A percentile compares a stretch with the other conserved stretches of the same genome.
Evolutionary conservation across 345 rosid genomes (phyloP).

Genomic region (Arabidopsis suecica): DNA sequence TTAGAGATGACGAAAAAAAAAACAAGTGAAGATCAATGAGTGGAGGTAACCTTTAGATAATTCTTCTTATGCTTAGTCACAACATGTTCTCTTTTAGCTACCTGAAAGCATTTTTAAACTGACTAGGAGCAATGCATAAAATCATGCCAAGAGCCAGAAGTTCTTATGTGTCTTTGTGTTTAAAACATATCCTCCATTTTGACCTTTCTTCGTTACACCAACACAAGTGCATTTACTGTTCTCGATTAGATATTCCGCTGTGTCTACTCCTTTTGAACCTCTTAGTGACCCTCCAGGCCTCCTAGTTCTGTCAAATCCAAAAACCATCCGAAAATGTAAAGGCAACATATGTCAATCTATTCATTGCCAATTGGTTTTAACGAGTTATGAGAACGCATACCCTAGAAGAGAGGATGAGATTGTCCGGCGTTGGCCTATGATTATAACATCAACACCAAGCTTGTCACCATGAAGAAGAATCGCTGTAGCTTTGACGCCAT

Average conservation of each 20-base stretch:
- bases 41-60: slow-evolving; percentile 11
- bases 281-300: slow-evolving; percentile 54
- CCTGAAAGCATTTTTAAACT: slow-evolving; percentile 33
- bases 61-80: not conserved
- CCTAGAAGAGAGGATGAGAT: slow-evolving; percentile 71
- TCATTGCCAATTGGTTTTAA: not conserved
- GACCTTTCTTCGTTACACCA: slow-evolving; percentile 81
- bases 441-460: slow-evolving; percentile 62
- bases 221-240: slow-evolving; percentile 83
- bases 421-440: slow-evolving; percentile 75
- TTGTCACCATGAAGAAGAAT: slow-evolving; percentile 58
- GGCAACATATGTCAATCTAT: too few species aligned
- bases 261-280: slow-evolving; percentile 62
- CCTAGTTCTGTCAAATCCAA: slow-evolving; percentile 47
- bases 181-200: slow-evolving; percentile 84
- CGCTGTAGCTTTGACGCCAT: slow-evolving; percentile 58
- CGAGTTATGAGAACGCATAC: slow-evolving; percentile 34
- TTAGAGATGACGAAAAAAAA: slow-evolving; percentile 20
- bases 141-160: slow-evolving; percentile 90
- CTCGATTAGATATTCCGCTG: slow-evolving; percentile 83
- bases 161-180: slow-evolving; percentile 85
- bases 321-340: not conserved
- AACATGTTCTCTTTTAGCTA: slow-evolving; percentile 21
- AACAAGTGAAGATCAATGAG: slow-evolving; percentile 26
- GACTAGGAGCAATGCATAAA: slow-evolving; percentile 22